Percentiles rank a stretch among this genome's conserved stretches.
phyloP scores from a whole-genome alignment of 2,329 filamentous ascomycete species.

The Hypoxylon sp. region DNA sequence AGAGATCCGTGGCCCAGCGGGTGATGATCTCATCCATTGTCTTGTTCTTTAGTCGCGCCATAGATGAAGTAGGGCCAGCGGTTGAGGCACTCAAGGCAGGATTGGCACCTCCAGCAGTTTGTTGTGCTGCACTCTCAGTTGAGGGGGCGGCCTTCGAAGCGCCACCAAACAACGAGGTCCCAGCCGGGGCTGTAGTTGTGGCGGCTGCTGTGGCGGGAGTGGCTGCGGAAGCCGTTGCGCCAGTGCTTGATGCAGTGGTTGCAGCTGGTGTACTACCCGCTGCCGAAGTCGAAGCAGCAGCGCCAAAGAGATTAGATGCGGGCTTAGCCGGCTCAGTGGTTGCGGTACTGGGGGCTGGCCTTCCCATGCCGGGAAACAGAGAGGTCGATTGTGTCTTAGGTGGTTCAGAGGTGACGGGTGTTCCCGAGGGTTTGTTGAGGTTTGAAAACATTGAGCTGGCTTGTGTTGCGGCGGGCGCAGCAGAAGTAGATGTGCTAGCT shows the following conservation, averaged over 20 bases:
- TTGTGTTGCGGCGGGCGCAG: conserved; percentile 41
- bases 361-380: conserved; percentile 47
- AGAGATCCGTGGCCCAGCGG: conserved; percentile 93
- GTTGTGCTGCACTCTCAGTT: conserved; percentile 49
- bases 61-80: conserved; percentile 82
- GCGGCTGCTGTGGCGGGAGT: conserved; percentile 49
- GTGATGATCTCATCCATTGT: conserved; percentile 99
- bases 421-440: conserved; percentile 41
- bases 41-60: conserved; percentile 95
- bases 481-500: conserved; percentile 35
- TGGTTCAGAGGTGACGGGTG: conserved; percentile 48
- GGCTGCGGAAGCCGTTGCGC: conserved; percentile 50
- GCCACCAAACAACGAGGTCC: conserved; percentile 51
- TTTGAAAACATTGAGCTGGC: conserved; percentile 42
- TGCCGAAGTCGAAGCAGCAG: conserved; percentile 44
- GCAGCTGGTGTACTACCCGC: conserved; percentile 44
- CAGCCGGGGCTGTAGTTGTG: conserved; percentile 51
- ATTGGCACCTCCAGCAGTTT: conserved; percentile 41
- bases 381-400: conserved; percentile 48
- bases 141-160: conserved; percentile 53
- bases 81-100: conserved; percentile 77
- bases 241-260: conserved; percentile 42
- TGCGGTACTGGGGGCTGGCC: conserved; percentile 43
- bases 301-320: conserved; percentile 49
- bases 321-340: conserved; percentile 51